Evolutionary conservation across 441 rosid genomes (phyloP).

Genomic region (Corymbia citriodora): DNA sequence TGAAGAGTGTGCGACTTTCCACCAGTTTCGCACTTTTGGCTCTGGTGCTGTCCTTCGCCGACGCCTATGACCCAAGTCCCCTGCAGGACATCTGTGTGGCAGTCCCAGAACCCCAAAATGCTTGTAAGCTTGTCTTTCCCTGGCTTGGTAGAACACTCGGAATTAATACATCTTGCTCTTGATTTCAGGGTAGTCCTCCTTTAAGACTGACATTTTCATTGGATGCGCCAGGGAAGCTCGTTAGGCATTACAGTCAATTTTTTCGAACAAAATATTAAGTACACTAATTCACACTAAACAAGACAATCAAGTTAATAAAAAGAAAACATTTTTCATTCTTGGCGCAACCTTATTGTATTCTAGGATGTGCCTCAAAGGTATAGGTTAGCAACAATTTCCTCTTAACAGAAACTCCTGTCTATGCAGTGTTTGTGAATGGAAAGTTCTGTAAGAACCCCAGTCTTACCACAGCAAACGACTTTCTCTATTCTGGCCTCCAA

Average conservation of each 20-base stretch:
- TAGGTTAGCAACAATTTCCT: not conserved
- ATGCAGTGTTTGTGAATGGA: constrained; percentile 5
- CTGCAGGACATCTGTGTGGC: constrained; percentile 8
- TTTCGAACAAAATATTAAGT: not conserved
- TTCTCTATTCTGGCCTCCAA: not conserved
- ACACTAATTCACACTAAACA: not conserved
- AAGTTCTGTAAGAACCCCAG: constrained; percentile 5
- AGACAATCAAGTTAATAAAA: not conserved
- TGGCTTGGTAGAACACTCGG: not conserved
- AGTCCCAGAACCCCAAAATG: not conserved
- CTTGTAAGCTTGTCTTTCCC: not conserved
- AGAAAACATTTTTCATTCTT: not conserved
- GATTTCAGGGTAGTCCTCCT: not conserved
- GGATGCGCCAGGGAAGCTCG: not conserved
- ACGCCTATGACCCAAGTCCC: not conserved
- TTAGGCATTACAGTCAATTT: not conserved
- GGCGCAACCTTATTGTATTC: not conserved
- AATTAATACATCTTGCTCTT: not conserved
- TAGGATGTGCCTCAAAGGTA: not conserved
- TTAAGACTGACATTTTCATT: not conserved
- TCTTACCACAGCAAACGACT: not conserved
- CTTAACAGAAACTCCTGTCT: not conserved
- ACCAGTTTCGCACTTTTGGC: not conserved
- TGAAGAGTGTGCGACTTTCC: not conserved
- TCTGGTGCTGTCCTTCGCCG: not conserved